Conservation (phyloP, 257 asterid species). For the Plectranthus barbatus region DNA sequence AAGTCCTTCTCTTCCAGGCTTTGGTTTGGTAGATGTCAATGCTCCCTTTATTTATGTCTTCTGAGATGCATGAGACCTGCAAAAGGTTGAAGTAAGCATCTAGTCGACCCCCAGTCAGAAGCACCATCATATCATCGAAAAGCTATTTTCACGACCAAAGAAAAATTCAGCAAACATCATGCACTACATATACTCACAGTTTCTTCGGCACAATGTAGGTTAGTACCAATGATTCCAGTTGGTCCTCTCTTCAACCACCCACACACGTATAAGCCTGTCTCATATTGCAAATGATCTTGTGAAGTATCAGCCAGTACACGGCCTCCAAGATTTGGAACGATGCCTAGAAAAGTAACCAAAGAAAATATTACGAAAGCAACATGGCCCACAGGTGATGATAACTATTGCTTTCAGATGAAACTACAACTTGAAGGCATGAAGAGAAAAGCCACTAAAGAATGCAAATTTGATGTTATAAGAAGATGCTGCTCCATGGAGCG, state of each 20-base stretch:
- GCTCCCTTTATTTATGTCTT: constrained; percentile 53
- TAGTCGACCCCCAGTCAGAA: too few species aligned
- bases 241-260: constrained; percentile 99
- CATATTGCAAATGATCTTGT: constrained; percentile 28
- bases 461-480: background rate
- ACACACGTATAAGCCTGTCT: constrained; percentile 67
- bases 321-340: constrained; percentile 73
- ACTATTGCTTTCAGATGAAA: background rate
- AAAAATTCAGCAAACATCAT: background rate
- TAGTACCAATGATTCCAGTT: constrained; percentile 75
- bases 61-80: constrained; percentile 67
- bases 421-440: background rate
- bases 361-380: background rate
- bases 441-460: background rate
- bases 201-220: constrained; percentile 79
- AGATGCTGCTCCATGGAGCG: background rate
- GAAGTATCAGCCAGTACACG: constrained; percentile 44
- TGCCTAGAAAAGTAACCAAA: constrained; percentile 34
- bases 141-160: background rate
- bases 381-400: background rate
- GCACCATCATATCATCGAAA: background rate
- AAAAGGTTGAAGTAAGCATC: background rate
- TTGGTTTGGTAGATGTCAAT: constrained; percentile 30
- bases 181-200: constrained; percentile 40
- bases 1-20: constrained; percentile 70